phyloP scores from a whole-genome alignment of 2,329 filamentous ascomycete species.

The Colletotrichum sp. region DNA sequence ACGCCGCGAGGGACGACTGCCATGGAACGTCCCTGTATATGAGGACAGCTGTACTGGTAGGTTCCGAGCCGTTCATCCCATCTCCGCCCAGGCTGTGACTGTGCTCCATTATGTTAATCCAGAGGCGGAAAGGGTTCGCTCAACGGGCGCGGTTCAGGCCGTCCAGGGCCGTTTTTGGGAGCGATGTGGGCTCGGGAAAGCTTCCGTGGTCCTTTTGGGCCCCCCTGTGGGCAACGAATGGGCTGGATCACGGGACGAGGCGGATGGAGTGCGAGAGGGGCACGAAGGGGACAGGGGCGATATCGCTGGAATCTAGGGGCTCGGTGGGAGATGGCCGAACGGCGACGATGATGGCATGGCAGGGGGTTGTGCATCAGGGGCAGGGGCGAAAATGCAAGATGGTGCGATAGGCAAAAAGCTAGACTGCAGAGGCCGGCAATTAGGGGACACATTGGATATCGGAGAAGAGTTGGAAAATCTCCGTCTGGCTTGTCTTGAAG shows the following conservation, averaged over 20 bases:
- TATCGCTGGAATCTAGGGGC: constrained; percentile 16
- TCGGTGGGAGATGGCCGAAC: background rate
- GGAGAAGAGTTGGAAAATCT: background rate
- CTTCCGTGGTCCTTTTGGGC: background rate
- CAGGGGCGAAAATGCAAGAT: background rate
- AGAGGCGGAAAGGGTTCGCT: background rate
- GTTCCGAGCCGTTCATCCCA: background rate
- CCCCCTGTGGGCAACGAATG: background rate
- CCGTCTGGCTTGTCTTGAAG: background rate
- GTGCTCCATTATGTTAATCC: background rate
- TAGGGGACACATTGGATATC: background rate
- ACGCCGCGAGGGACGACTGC: background rate
- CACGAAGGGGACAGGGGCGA: background rate
- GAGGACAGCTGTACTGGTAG: background rate
- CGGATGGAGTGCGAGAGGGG: background rate
- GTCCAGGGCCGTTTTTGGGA: background rate
- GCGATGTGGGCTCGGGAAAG: background rate
- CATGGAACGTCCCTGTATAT: background rate
- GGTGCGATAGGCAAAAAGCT: background rate
- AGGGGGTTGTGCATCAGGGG: background rate
- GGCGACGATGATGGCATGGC: constrained; percentile 13
- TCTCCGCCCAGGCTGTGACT: background rate
- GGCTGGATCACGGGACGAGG: background rate
- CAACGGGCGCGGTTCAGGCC: background rate
- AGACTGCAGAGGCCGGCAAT: background rate